Evolutionary conservation across 306 rosid genomes (phyloP), one percentile per base, ranked within the genome.

Genomic region (Castanea crenata): DNA sequence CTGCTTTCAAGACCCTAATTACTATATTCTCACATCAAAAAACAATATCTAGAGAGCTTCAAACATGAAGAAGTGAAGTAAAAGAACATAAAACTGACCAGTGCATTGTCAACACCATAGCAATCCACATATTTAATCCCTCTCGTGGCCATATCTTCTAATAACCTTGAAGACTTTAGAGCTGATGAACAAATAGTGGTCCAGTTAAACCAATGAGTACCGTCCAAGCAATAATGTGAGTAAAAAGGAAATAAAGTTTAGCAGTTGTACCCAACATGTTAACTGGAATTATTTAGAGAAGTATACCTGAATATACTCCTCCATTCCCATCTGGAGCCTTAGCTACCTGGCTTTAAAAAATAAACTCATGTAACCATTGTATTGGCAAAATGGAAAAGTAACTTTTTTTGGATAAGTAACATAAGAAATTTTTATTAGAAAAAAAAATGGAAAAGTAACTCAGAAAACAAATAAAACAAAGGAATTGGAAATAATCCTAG

Each of bases 241-340:
- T 55, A 76, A 57, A 31, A 15, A 69, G 18, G 51, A 61, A 77
- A 80, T 75, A 34, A 44, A 81, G 74, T 78, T 58, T 61, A 34
- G 78, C 58, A 74, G 64, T 72, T 55, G 54, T 62, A 46, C n/a
- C 25, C 41, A 64, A 35, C 62, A 51, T 41, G 65, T 61, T 25
- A 20, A 35, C 65, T 3, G 49, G 18, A 71, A 71, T 44, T 20
- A 2, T 67, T 61, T 77, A 14, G 49, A 64, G 64, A 68, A 74
- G 72, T 8, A 70, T 71, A 94, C 98, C 98, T 83, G 97, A 83
- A 83, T 90, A 95, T 63, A 95, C 98, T 74, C 99, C 99, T 74
- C 99, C 99, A 81, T 95, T 93, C 76, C 99, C 99, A 80, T 95
- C 99, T 57, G 99, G 99, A 83, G 99, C 89, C 86, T 93, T 88